Conservation (phyloP, 2,329 filamentous ascomycete species). For the Mollisiaceae sp. region DNA sequence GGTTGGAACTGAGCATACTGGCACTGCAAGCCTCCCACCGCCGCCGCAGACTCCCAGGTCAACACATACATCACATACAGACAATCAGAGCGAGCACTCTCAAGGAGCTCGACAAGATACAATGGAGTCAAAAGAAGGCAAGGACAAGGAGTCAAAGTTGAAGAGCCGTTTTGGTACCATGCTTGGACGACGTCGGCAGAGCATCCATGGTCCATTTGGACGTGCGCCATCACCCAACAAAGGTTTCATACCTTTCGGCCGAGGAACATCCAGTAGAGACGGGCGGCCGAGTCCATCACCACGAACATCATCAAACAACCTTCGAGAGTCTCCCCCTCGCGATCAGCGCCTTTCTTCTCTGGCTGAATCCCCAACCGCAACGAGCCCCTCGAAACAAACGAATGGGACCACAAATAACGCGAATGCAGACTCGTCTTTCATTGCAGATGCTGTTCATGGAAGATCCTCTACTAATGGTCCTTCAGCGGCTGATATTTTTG, state of each 20-base stretch:
- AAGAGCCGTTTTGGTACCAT: slow-evolving; percentile 72
- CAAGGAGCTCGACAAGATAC: slow-evolving; percentile 17
- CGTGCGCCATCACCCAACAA: slow-evolving; percentile 60
- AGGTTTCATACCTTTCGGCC: slow-evolving; percentile 57
- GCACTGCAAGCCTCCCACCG: slow-evolving; percentile 32
- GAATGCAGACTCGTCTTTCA: slow-evolving; percentile 42
- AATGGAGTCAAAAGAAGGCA: slow-evolving; percentile 51
- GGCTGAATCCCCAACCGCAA: slow-evolving; percentile 57
- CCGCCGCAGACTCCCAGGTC: slow-evolving; percentile 36
- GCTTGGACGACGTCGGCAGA: slow-evolving; percentile 68
- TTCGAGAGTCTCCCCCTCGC: slow-evolving; percentile 52
- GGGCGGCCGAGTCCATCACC: slow-evolving; percentile 56
- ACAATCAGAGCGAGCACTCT: slow-evolving; percentile 39
- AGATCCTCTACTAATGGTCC: slow-evolving; percentile 54
- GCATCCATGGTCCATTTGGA: slow-evolving; percentile 65
- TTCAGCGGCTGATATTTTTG: slow-evolving; percentile 43
- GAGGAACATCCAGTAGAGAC: slow-evolving; percentile 67
- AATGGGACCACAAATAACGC: slow-evolving; percentile 37
- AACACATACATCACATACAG: slow-evolving; percentile 34
- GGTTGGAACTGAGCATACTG: slow-evolving; percentile 28
- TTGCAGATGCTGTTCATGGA: slow-evolving; percentile 41
- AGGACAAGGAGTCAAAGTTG: slow-evolving; percentile 43
- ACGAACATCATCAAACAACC: slow-evolving; percentile 62
- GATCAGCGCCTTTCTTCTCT: slow-evolving; percentile 60
- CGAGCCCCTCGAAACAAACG: slow-evolving; percentile 31